Evolutionary conservation across 192 early-diverging fungal genomes (phyloP).

Genomic region (Backusella tarrabulga): DNA sequence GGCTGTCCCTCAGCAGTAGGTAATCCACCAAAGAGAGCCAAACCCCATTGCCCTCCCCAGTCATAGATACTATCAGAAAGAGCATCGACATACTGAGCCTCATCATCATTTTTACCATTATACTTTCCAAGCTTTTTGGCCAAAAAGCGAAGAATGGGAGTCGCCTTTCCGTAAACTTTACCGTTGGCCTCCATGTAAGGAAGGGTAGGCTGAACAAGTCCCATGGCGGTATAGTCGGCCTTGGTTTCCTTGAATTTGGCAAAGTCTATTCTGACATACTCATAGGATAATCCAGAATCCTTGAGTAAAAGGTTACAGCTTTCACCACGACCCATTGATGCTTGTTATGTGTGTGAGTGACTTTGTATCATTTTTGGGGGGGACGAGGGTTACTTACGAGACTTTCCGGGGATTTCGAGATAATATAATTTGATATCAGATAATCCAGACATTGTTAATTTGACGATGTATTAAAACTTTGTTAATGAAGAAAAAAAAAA

Average conservation of each 20-base stretch:
- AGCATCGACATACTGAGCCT: not conserved
- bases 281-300: not conserved
- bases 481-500: not conserved
- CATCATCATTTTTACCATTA: not conserved
- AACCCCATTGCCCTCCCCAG: not conserved
- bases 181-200: not conserved
- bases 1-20: not conserved
- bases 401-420: not conserved
- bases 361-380: not conserved
- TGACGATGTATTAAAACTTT: not conserved
- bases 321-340: not conserved
- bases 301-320: not conserved
- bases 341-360: not conserved
- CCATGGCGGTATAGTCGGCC: not conserved
- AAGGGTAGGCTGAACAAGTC: not conserved
- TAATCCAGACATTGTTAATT: not conserved
- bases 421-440: not conserved
- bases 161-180: not conserved
- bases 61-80: not conserved
- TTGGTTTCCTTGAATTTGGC: not conserved
- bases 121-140: not conserved
- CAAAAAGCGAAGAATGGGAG: not conserved
- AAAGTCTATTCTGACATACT: not conserved
- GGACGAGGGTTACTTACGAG: not conserved
- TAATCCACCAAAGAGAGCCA: not conserved